Evolutionary conservation across 2,329 filamentous ascomycete species (phyloP), one percentile per base, ranked within the genome.

Genomic region (Arthrobotrys pseudoclavata): DNA sequence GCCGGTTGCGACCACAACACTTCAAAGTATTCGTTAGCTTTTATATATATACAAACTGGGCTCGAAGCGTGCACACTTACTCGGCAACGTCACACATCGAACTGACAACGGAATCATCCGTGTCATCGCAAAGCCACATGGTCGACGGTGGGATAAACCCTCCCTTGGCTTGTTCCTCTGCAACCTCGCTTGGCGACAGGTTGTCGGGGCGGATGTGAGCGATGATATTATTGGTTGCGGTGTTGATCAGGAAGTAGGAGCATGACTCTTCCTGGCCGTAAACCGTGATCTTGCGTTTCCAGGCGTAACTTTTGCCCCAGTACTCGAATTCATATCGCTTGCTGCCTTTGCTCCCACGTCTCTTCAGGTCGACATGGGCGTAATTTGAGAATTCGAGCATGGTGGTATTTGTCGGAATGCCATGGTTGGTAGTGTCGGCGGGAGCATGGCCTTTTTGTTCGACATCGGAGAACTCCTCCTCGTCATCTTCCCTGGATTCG

Each of bases 351-450:
- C 87, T 85, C 5, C 91, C 91, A 24, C 89, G 87, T 48, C 92
- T 89, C 80, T 88, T 90, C 62, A 99, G 85, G 80, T 97, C 92
- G 47, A 98, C 90, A 81, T 96, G 93, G 1, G 95, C 95, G 83
- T 99, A 99, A 85, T 98, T 99, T 80, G 93, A 96, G 83, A 97
- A 99, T 83, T 98, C 95, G 37, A 99, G 88, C 84, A 94, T 92
- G 83, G 95, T 92, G 40, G 88, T 91, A 83, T 97, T 93, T 72
- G 91, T 92, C 18, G 92, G 74, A 29, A 77, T 70, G 29, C 89
- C 52, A 86, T 82, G 66, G 84, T 81, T 48, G 81, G 81, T 47
- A 84, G 83, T 67, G 83, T 85, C 24, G 83, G 81, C 70, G 82
- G 83, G 29, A 81, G 13, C 34, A 40, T 40, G 31, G 75, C 42